Evolutionary conservation across 2,329 filamentous ascomycete species (phyloP).

Genomic region (Delphinella strobiligena): DNA sequence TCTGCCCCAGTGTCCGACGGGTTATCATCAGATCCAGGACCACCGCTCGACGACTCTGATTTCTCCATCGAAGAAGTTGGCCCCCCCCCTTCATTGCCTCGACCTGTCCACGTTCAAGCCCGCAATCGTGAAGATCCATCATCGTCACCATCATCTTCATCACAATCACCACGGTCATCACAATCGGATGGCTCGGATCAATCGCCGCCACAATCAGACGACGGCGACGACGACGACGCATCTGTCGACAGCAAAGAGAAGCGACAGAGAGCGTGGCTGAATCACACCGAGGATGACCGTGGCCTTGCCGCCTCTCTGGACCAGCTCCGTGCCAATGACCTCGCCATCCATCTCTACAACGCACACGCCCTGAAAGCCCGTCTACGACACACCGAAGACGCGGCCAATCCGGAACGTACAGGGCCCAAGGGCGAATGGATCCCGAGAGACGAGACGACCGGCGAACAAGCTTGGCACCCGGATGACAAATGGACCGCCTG

Average conservation of each 20-base stretch:
- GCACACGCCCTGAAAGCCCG: constrained; percentile 54
- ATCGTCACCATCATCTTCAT: no score
- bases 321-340: constrained; percentile 50
- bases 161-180: no score
- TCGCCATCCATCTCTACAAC: constrained; percentile 70
- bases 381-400: constrained; percentile 8
- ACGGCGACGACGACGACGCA: neutral
- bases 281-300: constrained; percentile 50
- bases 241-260: neutral
- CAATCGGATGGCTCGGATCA: no score
- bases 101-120: no score
- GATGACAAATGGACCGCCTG: constrained; percentile 67
- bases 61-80: neutral
- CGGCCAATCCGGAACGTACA: constrained; percentile 15
- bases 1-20: neutral
- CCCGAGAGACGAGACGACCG: constrained; percentile 16
- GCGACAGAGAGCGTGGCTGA: constrained; percentile 45
- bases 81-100: no score
- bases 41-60: neutral
- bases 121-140: no score
- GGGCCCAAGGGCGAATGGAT: constrained; percentile 30
- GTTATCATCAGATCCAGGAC: neutral
- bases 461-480: constrained; percentile 28
- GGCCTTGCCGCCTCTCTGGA: constrained; percentile 52
- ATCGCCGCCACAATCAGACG: no score